Conservation (phyloP, 164 flowering plant species). For the Tetrastigma voinierianum region DNA sequence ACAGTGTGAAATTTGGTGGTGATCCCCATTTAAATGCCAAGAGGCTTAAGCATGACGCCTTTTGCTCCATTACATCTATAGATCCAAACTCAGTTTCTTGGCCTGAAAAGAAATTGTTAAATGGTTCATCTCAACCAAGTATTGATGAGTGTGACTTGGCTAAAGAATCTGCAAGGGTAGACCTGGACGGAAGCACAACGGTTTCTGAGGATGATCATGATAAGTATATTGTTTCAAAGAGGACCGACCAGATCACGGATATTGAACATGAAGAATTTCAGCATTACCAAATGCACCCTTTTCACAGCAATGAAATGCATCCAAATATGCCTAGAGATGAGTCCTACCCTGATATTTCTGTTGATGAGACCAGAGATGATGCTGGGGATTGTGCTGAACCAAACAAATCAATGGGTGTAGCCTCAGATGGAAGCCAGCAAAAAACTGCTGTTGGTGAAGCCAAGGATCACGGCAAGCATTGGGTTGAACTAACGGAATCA, state of each 20-base stretch:
- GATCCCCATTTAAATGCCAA: slow-evolving; percentile 21
- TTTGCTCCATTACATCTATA: not conserved
- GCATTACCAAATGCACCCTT: slow-evolving; percentile 3
- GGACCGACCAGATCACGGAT: not conserved
- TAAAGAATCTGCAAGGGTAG: slow-evolving; percentile 13
- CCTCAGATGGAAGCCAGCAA: not conserved
- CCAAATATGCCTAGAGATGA: slow-evolving; percentile 7
- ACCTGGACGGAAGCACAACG: slow-evolving; percentile 8
- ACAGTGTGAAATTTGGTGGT: slow-evolving; percentile 2
- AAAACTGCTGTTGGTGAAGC: slow-evolving; percentile 7
- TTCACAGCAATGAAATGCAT: slow-evolving; percentile 1
- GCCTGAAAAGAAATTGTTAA: slow-evolving; percentile 9
- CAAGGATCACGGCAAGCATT: not conserved
- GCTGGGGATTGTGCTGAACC: slow-evolving; percentile 1
- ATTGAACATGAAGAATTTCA: slow-evolving; percentile 4
- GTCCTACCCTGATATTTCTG: not conserved
- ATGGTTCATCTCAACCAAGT: slow-evolving; percentile 13
- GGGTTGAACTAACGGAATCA: slow-evolving; percentile 1
- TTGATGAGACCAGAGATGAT: slow-evolving; percentile 5
- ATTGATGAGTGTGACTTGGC: not conserved
- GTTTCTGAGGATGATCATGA: slow-evolving; percentile 11
- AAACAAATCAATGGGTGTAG: not conserved
- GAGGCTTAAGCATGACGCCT: slow-evolving; percentile 23
- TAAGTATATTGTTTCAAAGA: slow-evolving; percentile 4
- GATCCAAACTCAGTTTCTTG: slow-evolving; percentile 13